These are phyloP conservation scores for Nitzschia palea DNA, from an alignment of 108 stramenopile species.

Conservation along the genomic window DNA sequence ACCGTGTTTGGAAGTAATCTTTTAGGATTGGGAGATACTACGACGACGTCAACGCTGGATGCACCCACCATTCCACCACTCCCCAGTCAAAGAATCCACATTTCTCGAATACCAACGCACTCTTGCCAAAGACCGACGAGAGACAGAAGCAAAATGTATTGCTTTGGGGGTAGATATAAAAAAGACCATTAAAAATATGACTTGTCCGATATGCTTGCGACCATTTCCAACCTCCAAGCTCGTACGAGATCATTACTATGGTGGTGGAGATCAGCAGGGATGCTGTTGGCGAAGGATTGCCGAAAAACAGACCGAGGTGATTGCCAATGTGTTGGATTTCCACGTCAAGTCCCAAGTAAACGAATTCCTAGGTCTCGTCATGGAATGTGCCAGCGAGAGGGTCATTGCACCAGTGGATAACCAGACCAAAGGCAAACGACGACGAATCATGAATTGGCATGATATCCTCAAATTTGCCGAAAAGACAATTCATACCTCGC, in stretches of 20 bases:
- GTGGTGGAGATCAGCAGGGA: constrained; percentile 2
- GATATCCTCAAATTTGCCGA: constrained; percentile 25
- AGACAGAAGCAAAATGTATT: constrained; percentile 9
- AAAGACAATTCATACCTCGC: neutral
- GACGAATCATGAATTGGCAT: constrained; percentile 23
- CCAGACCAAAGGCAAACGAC: neutral
- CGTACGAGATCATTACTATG: constrained; percentile 32
- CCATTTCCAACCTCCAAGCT: constrained; percentile 10
- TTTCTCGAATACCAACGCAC: neutral
- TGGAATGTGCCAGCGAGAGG: constrained; percentile 2
- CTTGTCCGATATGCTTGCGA: constrained; percentile 25
- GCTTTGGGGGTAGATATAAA: constrained; percentile 10
- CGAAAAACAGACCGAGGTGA: constrained; percentile 7
- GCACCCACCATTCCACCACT: neutral
- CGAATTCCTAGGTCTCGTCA: constrained; percentile 2
- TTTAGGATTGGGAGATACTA: neutral
- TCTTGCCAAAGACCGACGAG: neutral
- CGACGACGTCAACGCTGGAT: neutral
- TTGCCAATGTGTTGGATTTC: constrained; percentile 11
- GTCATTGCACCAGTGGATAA: neutral
- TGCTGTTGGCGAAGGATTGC: constrained; percentile 31
- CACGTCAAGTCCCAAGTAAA: constrained; percentile 20
- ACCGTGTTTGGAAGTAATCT: neutral
- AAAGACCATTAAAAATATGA: neutral
- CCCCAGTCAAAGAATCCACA: neutral